phyloP scores from a whole-genome alignment of 1,139 yeast species.

The Diutina siamensis region DNA sequence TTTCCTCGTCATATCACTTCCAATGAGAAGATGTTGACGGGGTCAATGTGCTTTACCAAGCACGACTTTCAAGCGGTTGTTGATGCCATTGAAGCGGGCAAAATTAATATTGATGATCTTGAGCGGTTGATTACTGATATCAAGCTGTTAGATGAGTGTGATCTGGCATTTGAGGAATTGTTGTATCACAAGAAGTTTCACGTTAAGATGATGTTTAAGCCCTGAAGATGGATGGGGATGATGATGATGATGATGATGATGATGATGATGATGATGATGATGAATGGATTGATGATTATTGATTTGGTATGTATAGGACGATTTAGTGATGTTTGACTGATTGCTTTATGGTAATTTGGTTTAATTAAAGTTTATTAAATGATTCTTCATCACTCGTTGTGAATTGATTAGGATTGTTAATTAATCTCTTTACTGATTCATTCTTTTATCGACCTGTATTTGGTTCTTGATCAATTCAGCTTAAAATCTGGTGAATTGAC shows the following conservation, averaged over 20 bases:
- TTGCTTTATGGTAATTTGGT: no score
- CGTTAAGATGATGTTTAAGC: background rate
- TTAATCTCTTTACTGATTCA: no score
- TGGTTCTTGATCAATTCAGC: no score
- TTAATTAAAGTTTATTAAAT: background rate
- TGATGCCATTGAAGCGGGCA: background rate
- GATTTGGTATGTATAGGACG: no score
- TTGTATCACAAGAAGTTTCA: background rate
- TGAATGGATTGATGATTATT: no score
- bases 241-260: no score
- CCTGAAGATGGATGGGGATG: no score
- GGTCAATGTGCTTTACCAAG: constrained; percentile 4
- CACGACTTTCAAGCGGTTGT: background rate
- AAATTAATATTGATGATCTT: background rate
- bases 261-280: no score
- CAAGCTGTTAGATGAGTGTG: background rate
- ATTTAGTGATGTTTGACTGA: background rate
- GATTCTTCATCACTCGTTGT: background rate
- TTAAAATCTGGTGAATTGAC: no score
- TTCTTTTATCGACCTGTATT: no score
- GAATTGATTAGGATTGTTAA: no score
- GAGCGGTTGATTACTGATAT: background rate
- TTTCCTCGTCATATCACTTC: background rate
- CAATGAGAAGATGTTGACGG: constrained; percentile 1
- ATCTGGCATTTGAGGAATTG: background rate